Conservation (phyloP, 1,284 basidiomycete genomes). For the Porodaedalea pini region DNA sequence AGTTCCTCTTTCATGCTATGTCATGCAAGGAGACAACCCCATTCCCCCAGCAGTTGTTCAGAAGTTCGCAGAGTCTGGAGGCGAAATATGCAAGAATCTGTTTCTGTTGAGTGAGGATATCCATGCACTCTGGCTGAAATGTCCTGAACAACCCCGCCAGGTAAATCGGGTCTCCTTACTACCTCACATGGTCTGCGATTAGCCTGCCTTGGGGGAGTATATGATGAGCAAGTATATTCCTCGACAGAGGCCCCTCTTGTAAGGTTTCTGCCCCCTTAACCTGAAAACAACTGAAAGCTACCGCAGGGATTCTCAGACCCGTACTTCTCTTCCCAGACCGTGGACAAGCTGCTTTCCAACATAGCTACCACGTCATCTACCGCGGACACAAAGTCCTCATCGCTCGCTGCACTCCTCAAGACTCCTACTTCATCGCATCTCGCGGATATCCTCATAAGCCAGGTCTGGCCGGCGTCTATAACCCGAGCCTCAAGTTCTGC, state of each 20-base stretch:
- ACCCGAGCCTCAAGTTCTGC: slow-evolving; percentile 58
- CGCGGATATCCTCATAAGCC: slow-evolving; percentile 82
- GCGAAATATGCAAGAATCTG: slow-evolving; percentile 78
- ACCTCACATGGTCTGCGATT: slow-evolving; percentile 84
- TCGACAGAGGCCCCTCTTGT: slow-evolving; percentile 56
- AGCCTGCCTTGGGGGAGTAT: slow-evolving; percentile 79
- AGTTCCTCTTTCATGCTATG: slow-evolving; percentile 90
- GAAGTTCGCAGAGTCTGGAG: slow-evolving; percentile 69
- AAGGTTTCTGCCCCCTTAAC: slow-evolving; percentile 34
- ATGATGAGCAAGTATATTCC: slow-evolving; percentile 58
- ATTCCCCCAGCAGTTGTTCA: slow-evolving; percentile 71
- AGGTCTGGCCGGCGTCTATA: slow-evolving; percentile 73
- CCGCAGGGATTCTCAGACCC: slow-evolving; percentile 66
- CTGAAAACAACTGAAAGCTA: not conserved
- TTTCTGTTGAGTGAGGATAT: slow-evolving; percentile 75
- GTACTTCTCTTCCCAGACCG: slow-evolving; percentile 64
- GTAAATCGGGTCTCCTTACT: slow-evolving; percentile 78
- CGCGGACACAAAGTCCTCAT: slow-evolving; percentile 41
- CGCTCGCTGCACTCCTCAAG: slow-evolving; percentile 66
- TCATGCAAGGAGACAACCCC: slow-evolving; percentile 79
- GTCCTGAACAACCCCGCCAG: slow-evolving; percentile 38
- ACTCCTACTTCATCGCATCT: slow-evolving; percentile 56
- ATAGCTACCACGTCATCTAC: slow-evolving; percentile 50
- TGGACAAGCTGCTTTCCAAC: slow-evolving; percentile 70
- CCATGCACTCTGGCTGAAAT: not conserved